Evolutionary conservation across 2,329 filamentous ascomycete genomes (phyloP), one percentile per base, ranked within the genome.

Genomic region (Biscogniauxia mediterranea): DNA sequence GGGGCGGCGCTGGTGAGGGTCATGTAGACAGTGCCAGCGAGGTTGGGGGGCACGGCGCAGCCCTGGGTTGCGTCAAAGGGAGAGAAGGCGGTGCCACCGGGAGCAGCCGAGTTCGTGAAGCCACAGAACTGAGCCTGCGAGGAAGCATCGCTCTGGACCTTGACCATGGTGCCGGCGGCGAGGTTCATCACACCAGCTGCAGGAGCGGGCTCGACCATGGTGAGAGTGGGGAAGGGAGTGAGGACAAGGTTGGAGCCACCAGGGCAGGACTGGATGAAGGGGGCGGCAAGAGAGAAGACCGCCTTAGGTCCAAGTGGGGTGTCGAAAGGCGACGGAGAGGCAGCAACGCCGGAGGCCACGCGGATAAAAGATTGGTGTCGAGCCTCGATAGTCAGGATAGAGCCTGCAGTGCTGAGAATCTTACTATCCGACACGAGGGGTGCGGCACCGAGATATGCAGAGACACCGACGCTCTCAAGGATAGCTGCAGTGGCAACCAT

Each of bases 331-430:
- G 85, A 84, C 3, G 90, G 87, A 3, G 90, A 83, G 57, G 89
- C 85, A 60, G 83, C 77, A 58, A 81, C 78, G 61, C 83, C 80
- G 20, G 81, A 79, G 49, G 85, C 85, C 61, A 81, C 77, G 65
- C 89, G 87, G 75, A 92, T 85, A 75, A 90, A 87, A 63, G 87
- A 88, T 76, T 91, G 88, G 77, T 93, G 90, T 61, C 90, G 84
- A 26, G 89, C 82, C 77, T 93, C 90, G 62, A 91, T 83, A 23
- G 89, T 90, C 52, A 91, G 82, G 73, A 93, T 92, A 56, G 85
- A 85, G 9, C 82, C 89, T 2, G 90, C 89, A 20, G 86, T 85
- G 62, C 82, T 80, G 56, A 93, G 85, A 64, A 91, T 84, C 55
- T 79, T 80, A 55, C 81, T 78, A 59, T 82, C 80, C 53, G 83